Evolutionary conservation across 1,139 yeast genomes (phyloP).

Genomic region (Casaregolazyma lundiana): DNA sequence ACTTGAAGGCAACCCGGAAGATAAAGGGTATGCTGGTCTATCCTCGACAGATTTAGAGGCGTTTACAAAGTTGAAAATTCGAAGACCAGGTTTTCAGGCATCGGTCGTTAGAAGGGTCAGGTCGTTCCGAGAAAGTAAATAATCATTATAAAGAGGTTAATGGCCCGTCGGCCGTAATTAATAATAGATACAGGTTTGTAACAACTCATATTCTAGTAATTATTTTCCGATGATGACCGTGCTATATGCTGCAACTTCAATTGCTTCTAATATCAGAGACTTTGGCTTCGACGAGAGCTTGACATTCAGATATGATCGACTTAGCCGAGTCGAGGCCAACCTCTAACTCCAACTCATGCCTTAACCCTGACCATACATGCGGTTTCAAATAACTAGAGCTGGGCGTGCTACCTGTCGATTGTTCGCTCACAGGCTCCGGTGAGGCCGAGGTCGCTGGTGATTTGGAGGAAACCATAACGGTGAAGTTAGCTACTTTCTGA

Average conservation of each 20-base stretch:
- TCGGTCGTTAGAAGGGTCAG: slow-evolving; percentile 5
- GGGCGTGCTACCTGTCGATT: background rate
- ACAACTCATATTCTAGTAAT: background rate
- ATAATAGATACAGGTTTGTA: too few relatives aligned
- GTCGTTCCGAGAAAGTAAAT: background rate
- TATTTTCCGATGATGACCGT: background rate
- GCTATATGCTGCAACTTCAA: too few relatives aligned
- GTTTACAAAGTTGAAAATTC: slow-evolving; percentile 18
- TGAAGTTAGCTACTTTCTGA: slow-evolving; percentile 17
- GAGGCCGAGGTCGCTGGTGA: slow-evolving; percentile 5
- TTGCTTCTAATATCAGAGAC: background rate
- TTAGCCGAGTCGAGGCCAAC: slow-evolving; percentile 2
- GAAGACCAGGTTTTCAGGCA: slow-evolving; percentile 9
- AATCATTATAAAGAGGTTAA: too few relatives aligned
- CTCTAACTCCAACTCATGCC: background rate
- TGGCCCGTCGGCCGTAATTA: background rate
- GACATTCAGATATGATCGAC: slow-evolving; percentile 3
- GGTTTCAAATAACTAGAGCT: slow-evolving; percentile 2
- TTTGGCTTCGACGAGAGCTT: slow-evolving; percentile 4
- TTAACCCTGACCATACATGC: slow-evolving; percentile 2
- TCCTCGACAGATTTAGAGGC: slow-evolving; percentile 20
- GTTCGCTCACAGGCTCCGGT: slow-evolving; percentile 15
- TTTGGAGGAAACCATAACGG: slow-evolving; percentile 21
- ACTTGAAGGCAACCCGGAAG: background rate
- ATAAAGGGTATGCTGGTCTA: background rate